These are phyloP conservation scores for Porphyrellus cyaneotinctus DNA, from an alignment of 768 basidiomycete genomes.

Conservation along the genomic window DNA sequence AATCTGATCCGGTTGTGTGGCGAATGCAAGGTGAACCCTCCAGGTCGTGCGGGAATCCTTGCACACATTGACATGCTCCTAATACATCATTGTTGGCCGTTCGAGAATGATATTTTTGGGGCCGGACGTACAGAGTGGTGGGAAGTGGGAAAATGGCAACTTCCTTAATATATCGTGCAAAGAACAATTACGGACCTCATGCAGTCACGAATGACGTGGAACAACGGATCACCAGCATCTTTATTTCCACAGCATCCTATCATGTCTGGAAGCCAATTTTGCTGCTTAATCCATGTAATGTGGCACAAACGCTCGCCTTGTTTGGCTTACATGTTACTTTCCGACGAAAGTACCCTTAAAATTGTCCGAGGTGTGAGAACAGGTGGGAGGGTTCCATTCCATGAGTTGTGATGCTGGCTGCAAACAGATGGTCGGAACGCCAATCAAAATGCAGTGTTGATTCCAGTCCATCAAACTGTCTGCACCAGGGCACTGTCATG, in stretches of 20 bases:
- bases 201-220: background rate
- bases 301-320: background rate
- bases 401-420: background rate
- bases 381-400: constrained; percentile 4
- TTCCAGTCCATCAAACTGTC: background rate
- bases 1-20: background rate
- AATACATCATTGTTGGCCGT: too few species aligned
- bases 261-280: background rate
- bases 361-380: background rate
- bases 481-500: background rate
- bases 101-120: too few species aligned
- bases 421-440: background rate
- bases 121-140: too few species aligned
- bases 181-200: too few species aligned
- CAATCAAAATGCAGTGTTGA: constrained; percentile 8
- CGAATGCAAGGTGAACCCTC: background rate
- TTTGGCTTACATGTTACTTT: background rate
- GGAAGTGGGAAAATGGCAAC: background rate
- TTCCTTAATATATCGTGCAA: background rate
- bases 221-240: background rate
- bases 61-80: too few species aligned
- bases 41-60: background rate
- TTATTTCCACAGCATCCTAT: background rate
- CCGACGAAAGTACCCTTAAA: background rate
- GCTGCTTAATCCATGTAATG: background rate